These are phyloP conservation scores for Plectosphaerella plurivora DNA, from an alignment of 2,329 filamentous ascomycete species.

Conservation along the genomic window DNA sequence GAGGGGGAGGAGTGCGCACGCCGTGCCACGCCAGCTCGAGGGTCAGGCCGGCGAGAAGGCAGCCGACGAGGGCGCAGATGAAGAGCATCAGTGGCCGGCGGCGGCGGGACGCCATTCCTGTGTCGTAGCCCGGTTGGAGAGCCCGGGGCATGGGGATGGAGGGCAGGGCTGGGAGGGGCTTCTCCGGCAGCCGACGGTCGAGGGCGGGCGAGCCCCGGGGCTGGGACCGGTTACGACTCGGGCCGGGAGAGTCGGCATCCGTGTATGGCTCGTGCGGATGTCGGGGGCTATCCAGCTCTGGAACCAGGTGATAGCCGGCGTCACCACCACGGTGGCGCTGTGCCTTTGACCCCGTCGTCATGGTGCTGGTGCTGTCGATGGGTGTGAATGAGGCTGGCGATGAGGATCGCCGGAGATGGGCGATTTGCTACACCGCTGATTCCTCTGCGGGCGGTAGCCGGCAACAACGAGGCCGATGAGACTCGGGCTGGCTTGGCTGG, in stretches of 20 bases:
- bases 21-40: slow-evolving; percentile 22
- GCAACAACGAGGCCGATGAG: no score
- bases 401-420: no score
- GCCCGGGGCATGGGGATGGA: slow-evolving; percentile 2
- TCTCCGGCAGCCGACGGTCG: slow-evolving; percentile 5
- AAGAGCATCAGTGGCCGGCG: slow-evolving; percentile 13
- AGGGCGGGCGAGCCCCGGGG: no score
- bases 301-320: neutral
- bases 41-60: slow-evolving; percentile 30
- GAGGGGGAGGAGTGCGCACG: slow-evolving; percentile 2
- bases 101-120: neutral
- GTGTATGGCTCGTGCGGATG: neutral
- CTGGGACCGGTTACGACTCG: neutral
- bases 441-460: no score
- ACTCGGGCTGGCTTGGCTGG: no score
- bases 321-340: neutral
- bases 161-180: slow-evolving; percentile 12
- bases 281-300: neutral
- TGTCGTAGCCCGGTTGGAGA: slow-evolving; percentile 3
- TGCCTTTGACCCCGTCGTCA: neutral
- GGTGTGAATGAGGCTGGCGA: no score
- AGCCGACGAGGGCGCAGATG: slow-evolving; percentile 21
- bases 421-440: no score
- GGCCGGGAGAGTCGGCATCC: neutral
- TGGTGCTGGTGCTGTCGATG: neutral